Percentiles rank a stretch among this genome's conserved stretches.
phyloP scores from a whole-genome alignment of 495 filamentous ascomycete species.

The Letharia columbiana region DNA sequence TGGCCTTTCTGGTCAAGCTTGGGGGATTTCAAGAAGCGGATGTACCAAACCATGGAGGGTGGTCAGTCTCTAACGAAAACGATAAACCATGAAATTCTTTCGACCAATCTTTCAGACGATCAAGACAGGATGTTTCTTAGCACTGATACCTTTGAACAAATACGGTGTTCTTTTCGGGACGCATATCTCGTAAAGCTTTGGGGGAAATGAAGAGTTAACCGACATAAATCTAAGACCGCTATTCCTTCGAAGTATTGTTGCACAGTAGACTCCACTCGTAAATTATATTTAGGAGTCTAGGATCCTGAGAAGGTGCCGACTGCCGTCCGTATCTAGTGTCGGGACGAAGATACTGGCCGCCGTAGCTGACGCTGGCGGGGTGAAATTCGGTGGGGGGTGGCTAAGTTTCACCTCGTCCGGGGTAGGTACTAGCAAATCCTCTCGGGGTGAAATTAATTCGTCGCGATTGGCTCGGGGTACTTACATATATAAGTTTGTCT shows the following conservation, averaged over 20 bases:
- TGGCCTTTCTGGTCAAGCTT: slow-evolving; percentile 33
- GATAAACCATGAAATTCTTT: background rate
- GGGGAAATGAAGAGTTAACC: too few relatives aligned
- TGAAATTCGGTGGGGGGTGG: too few relatives aligned
- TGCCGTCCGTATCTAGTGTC: background rate
- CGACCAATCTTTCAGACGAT: background rate
- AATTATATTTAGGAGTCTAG: too few relatives aligned
- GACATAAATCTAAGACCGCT: too few relatives aligned
- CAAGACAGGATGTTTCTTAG: background rate
- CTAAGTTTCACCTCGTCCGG: too few relatives aligned
- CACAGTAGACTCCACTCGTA: too few relatives aligned
- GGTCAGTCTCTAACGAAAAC: background rate
- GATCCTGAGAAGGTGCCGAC: background rate
- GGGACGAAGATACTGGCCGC: background rate
- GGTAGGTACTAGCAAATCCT: too few relatives aligned
- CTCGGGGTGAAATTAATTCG: too few relatives aligned
- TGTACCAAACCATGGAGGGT: slow-evolving; percentile 55
- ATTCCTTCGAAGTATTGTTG: too few relatives aligned
- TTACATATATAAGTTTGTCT: too few relatives aligned
- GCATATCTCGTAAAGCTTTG: background rate
- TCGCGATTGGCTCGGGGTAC: too few relatives aligned
- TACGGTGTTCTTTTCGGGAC: background rate
- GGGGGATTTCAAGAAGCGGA: slow-evolving; percentile 64
- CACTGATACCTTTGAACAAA: background rate
- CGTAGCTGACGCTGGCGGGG: too few relatives aligned